A percentile compares a stretch with the other conserved stretches of the same genome.
These are phyloP conservation scores for Neospermospora avenae DNA, from an alignment of 2,329 filamentous ascomycete species.

Conservation along the genomic window DNA sequence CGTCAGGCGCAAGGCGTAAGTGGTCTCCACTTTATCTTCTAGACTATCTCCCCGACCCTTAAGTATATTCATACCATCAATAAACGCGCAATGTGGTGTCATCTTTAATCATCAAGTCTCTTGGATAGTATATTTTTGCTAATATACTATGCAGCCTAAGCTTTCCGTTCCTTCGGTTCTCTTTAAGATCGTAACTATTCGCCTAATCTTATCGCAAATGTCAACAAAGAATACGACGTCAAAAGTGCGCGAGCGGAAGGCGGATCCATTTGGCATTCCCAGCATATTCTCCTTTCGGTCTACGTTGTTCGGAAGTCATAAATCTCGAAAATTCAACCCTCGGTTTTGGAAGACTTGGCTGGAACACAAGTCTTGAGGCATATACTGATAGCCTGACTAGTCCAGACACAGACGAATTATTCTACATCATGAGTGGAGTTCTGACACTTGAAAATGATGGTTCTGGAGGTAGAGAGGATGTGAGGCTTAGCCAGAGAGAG, in stretches of 20 bases:
- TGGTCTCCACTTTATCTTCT: background rate
- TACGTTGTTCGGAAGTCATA: too few relatives aligned
- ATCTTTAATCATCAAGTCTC: background rate
- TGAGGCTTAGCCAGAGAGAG: background rate
- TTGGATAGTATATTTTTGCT: background rate
- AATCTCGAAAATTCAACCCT: too few relatives aligned
- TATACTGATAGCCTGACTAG: too few relatives aligned
- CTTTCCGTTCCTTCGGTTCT: slow-evolving; percentile 30
- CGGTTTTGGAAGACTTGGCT: too few relatives aligned
- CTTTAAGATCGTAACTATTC: slow-evolving; percentile 34
- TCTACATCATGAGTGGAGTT: slow-evolving; percentile 39
- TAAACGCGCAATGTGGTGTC: too few relatives aligned
- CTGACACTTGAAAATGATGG: slow-evolving; percentile 36
- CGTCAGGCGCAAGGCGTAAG: background rate
- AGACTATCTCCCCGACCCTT: too few relatives aligned
- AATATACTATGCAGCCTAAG: background rate
- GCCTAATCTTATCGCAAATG: slow-evolving; percentile 34
- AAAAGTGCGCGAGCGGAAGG: slow-evolving; percentile 42
- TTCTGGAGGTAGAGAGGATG: slow-evolving; percentile 30
- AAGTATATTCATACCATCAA: too few relatives aligned
- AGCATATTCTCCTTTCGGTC: too few relatives aligned
- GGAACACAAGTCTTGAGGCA: too few relatives aligned
- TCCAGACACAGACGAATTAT: slow-evolving; percentile 41
- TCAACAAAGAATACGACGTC: slow-evolving; percentile 39
- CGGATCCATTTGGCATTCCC: slow-evolving; percentile 41